These are phyloP conservation scores for Stropharia rugosoannulata DNA, from an alignment of 768 basidiomycete species.

Conservation along the genomic window DNA sequence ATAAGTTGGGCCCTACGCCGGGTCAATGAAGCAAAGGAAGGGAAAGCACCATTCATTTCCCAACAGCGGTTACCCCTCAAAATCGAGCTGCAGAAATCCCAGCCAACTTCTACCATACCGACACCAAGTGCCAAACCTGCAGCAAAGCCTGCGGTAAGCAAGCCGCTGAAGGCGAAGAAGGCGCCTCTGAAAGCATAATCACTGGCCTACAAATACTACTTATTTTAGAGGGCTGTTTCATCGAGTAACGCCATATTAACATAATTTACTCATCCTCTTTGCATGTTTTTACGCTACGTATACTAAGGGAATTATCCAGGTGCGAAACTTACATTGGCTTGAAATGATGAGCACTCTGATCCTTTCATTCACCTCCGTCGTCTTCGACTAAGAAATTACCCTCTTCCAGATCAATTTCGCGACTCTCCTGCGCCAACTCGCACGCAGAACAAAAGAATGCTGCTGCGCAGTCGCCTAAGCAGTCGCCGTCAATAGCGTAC, in stretches of 20 bases:
- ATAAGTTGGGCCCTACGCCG: slow-evolving; percentile 11
- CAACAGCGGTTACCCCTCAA: not conserved
- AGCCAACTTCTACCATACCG: not conserved
- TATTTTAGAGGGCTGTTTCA: not conserved
- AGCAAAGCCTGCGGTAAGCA: not conserved
- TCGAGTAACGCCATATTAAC: not conserved
- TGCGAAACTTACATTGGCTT: too few species aligned
- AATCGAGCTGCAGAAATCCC: not conserved
- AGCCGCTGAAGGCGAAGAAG: not conserved
- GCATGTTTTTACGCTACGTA: not conserved
- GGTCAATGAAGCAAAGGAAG: slow-evolving; percentile 9
- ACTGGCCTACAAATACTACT: not conserved
- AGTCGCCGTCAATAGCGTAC: slow-evolving; percentile 33
- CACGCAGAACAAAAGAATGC: slow-evolving; percentile 39
- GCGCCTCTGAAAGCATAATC: not conserved
- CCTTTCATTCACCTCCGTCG: not conserved
- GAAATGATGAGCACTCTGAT: not conserved
- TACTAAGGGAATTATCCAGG: too few species aligned
- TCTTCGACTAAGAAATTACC: slow-evolving; percentile 12
- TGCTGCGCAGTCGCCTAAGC: slow-evolving; percentile 27
- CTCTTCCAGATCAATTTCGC: slow-evolving; percentile 40
- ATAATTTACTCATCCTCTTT: slow-evolving; percentile 2
- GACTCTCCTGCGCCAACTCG: slow-evolving; percentile 37
- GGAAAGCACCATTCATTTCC: not conserved
- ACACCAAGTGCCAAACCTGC: not conserved